A percentile compares a stretch with the other conserved stretches of the same genome.
phyloP scores from a whole-genome alignment of 106 monocot species.

The Dioscorea alata region DNA sequence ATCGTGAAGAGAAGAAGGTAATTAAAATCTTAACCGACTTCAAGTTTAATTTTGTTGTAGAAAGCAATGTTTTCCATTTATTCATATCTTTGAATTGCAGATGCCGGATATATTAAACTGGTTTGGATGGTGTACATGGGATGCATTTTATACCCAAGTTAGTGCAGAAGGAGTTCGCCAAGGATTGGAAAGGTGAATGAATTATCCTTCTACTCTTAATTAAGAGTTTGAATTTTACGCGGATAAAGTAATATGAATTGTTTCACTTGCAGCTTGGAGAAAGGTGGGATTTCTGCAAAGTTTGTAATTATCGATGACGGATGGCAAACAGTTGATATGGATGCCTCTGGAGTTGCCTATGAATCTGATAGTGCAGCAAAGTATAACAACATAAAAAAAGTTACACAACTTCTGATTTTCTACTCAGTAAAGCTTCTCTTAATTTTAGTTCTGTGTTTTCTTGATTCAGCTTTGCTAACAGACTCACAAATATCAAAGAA shows the following conservation, averaged over 20 bases:
- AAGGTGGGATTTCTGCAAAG: conserved; percentile 48
- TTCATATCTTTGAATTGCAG: conserved; percentile 20
- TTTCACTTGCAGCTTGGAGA: conserved; percentile 34
- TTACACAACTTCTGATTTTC: background rate
- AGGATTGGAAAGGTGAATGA: conserved; percentile 53
- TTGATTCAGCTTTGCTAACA: conserved; percentile 52
- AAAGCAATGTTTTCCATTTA: background rate
- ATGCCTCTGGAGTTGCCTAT: conserved; percentile 31
- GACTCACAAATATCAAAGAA: conserved; percentile 66
- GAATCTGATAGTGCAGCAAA: conserved; percentile 51
- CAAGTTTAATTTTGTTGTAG: background rate
- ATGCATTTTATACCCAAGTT: conserved; percentile 78
- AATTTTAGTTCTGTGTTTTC: background rate
- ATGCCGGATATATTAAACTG: conserved; percentile 67
- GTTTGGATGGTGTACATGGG: conserved; percentile 95
- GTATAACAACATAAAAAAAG: conserved; percentile 8
- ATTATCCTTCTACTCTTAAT: background rate
- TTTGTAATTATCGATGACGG: conserved; percentile 77
- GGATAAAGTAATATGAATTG: background rate
- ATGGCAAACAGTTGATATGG: conserved; percentile 68
- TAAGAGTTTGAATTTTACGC: no score
- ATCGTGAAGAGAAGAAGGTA: conserved; percentile 81
- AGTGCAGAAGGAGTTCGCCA: conserved; percentile 50
- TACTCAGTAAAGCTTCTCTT: background rate
- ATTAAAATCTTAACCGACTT: no score